phyloP scores from a whole-genome alignment of 352 stramenopile species.

The Saprolegnia diclina region DNA sequence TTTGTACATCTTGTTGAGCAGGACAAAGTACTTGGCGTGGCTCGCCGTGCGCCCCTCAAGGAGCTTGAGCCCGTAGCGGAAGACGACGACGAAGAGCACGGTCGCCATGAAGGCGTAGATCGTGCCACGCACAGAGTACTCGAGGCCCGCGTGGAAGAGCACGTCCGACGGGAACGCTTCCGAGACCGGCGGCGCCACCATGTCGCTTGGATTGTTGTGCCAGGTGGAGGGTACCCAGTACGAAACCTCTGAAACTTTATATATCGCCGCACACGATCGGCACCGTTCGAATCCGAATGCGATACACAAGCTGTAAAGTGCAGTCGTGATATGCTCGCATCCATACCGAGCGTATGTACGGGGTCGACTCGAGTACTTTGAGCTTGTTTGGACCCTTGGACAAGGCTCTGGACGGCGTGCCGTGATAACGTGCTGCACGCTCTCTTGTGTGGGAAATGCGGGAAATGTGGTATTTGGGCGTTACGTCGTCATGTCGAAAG shows the following conservation, averaged over 20 bases:
- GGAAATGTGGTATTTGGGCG: too few relatives aligned
- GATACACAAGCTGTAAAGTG: too few relatives aligned
- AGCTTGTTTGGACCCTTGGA: too few relatives aligned
- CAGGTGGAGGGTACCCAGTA: neutral
- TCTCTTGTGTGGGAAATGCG: too few relatives aligned
- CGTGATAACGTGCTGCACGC: too few relatives aligned
- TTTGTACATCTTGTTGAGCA: slow-evolving; percentile 23
- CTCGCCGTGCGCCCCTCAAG: neutral
- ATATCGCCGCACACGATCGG: neutral
- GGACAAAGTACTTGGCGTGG: slow-evolving; percentile 22
- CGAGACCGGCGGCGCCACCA: neutral
- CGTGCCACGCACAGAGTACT: slow-evolving; percentile 7
- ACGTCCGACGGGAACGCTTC: slow-evolving; percentile 12
- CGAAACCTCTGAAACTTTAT: slow-evolving; percentile 2
- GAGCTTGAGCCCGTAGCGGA: neutral
- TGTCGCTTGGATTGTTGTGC: neutral
- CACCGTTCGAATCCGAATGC: too few relatives aligned
- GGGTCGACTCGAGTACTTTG: too few relatives aligned
- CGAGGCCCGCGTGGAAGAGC: slow-evolving; percentile 19
- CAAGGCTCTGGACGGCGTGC: too few relatives aligned
- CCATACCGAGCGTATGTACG: too few relatives aligned
- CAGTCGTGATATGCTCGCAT: too few relatives aligned
- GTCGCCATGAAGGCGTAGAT: slow-evolving; percentile 10
- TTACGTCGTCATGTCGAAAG: too few relatives aligned
- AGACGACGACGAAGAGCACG: slow-evolving; percentile 13